Base-by-base conservation (phyloP, 169 alveolate genomes). In the Perkinsus marinus region DNA sequence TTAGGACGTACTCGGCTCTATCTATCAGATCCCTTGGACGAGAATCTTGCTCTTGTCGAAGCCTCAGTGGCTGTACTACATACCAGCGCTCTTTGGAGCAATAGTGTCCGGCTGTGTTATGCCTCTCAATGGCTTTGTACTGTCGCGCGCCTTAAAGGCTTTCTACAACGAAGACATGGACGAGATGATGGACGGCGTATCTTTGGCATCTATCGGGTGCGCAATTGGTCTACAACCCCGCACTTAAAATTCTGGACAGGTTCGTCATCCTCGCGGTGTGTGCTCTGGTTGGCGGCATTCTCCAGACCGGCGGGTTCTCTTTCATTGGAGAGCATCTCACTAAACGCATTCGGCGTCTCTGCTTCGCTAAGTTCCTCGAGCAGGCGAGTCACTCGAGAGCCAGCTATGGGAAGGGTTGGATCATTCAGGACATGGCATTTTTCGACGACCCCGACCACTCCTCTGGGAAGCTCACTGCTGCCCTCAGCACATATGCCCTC, bases 381-480 rank as follows among this genome's bases (percentile, higher is more conserved):
- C 79, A 57, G 34, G 79, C 22, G 34, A 57, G 79, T 16, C 22
- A 30, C 22, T 57, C 22, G 79, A 41, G 19, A n/a, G 34, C 79
- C 79, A 13, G 79, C 79, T 19, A 0, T 10, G 46, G 10, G 46
- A 10, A 41, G 46, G 19, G 19, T 41, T 41, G 10, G 46, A 41
- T 41, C 46, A 3, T 19, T 57, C 57, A 89, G 91, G 91, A 89
- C 39, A 89, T 89, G 91, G 91, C 91, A 30, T 89, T 39, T n/a
- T 89, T 89, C 37, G 91, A 89, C 57, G 91, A 89, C 47, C 91
- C 91, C 68, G 36, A 38, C 68, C 46, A 89, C 91, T 39, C 91
- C 39, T 41, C 91, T 39, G 91, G 91, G 30, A 89, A 39, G 17
- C 91, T 89, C 7, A 89, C 91, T 0, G 91, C 91, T 19, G 91